These are phyloP conservation scores for Malassezia sympodialis DNA, from an alignment of 1,284 basidiomycete species.

Conservation along the genomic window DNA sequence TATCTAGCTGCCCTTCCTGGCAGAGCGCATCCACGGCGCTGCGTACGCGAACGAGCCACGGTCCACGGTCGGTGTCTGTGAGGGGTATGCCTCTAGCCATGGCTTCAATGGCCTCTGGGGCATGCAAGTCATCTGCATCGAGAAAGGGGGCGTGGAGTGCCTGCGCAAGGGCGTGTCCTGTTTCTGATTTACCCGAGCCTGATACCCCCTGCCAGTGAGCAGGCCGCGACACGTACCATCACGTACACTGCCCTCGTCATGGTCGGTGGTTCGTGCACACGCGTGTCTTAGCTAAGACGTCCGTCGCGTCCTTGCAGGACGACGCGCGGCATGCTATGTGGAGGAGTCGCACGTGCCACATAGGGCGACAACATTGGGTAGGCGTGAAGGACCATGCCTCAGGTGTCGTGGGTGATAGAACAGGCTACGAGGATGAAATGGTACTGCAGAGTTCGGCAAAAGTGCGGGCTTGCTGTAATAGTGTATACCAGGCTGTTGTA, in stretches of 20 bases:
- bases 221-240: conserved; percentile 2
- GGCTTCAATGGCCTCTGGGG: conserved; percentile 70
- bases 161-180: conserved; percentile 60
- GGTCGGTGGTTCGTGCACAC: not conserved
- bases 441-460: not conserved
- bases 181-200: conserved; percentile 65
- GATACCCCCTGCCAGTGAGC: conserved; percentile 21
- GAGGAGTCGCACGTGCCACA: not conserved
- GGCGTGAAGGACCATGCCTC: not conserved
- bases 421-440: not conserved
- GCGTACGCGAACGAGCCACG: conserved; percentile 71
- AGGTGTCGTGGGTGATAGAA: not conserved
- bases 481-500: not conserved
- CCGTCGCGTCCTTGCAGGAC: not conserved
- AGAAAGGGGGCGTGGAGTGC: conserved; percentile 63
- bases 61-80: conserved; percentile 65
- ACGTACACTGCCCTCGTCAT: not conserved
- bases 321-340: not conserved
- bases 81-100: conserved; percentile 70
- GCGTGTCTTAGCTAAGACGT: not conserved
- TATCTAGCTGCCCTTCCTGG: not conserved
- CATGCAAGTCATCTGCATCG: conserved; percentile 83
- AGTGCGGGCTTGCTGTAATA: conserved; percentile 3
- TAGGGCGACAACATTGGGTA: too few species aligned
- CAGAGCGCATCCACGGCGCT: conserved; percentile 53